phyloP scores from a whole-genome alignment of 768 basidiomycete species.

The Tricholomella constricta region DNA sequence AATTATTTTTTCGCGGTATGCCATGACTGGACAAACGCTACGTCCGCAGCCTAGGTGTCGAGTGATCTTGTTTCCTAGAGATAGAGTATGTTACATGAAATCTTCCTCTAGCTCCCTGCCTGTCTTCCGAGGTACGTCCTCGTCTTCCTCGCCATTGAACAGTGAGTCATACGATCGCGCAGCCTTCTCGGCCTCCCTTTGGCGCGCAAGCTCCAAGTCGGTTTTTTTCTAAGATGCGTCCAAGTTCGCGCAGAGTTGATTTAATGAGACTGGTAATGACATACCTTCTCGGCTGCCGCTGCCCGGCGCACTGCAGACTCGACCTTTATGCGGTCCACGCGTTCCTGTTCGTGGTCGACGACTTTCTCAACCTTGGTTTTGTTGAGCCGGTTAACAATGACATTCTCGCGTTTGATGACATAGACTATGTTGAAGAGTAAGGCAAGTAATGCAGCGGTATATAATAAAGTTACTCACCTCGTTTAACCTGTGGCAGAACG shows the following conservation, averaged over 20 bases:
- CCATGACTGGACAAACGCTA: neutral
- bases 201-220: slow-evolving; percentile 71
- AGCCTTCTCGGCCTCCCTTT: slow-evolving; percentile 84
- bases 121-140: slow-evolving; percentile 52
- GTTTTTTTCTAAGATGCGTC: slow-evolving; percentile 63
- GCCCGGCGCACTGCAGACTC: slow-evolving; percentile 68
- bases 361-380: slow-evolving; percentile 86
- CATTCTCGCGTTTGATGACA: slow-evolving; percentile 79
- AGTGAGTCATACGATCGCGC: slow-evolving; percentile 85
- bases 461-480: slow-evolving; percentile 47
- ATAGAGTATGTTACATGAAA: slow-evolving; percentile 64
- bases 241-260: neutral
- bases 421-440: slow-evolving; percentile 52
- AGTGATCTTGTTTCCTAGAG: neutral
- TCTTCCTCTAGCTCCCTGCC: slow-evolving; percentile 84
- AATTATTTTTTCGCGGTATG: too few relatives aligned
- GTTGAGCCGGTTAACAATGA: slow-evolving; percentile 88
- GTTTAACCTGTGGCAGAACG: slow-evolving; percentile 61
- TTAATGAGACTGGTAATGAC: neutral
- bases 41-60: neutral
- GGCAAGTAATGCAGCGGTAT: neutral
- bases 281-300: slow-evolving; percentile 69
- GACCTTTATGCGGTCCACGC: slow-evolving; percentile 75
- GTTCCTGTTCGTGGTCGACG: slow-evolving; percentile 92
- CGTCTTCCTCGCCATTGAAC: slow-evolving; percentile 66